phyloP scores from a whole-genome alignment of 1,284 basidiomycete species.

The Ustilago shanxiensis region DNA sequence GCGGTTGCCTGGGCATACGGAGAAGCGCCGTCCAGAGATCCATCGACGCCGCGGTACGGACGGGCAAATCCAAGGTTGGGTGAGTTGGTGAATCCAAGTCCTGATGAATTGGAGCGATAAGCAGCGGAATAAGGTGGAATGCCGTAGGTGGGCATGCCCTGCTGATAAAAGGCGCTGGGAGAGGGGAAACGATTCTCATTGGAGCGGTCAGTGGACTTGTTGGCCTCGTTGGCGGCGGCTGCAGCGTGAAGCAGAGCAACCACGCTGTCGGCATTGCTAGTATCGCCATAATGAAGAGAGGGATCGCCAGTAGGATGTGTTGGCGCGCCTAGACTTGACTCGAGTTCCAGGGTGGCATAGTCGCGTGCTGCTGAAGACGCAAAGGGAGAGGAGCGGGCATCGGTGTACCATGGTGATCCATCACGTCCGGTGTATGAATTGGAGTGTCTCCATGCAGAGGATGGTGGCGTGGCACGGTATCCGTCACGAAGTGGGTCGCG shows the following conservation, averaged over 20 bases:
- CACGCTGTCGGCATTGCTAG: slow-evolving; percentile 50
- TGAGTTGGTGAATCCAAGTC: slow-evolving; percentile 50
- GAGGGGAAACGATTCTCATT: slow-evolving; percentile 60
- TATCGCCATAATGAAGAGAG: slow-evolving; percentile 52
- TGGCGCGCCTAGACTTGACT: slow-evolving; percentile 35
- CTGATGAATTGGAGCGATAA: slow-evolving; percentile 48
- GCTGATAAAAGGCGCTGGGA: slow-evolving; percentile 58
- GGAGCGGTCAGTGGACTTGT: slow-evolving; percentile 44
- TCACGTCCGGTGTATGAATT: slow-evolving; percentile 54
- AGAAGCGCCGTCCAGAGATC: slow-evolving; percentile 32
- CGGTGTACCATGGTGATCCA: slow-evolving; percentile 61
- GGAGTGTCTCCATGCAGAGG: slow-evolving; percentile 49
- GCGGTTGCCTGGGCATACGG: slow-evolving; percentile 39
- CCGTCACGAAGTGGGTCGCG: slow-evolving; percentile 57
- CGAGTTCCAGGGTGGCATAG: slow-evolving; percentile 50
- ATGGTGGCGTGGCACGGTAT: slow-evolving; percentile 51
- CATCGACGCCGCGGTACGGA: slow-evolving; percentile 43
- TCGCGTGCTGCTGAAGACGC: slow-evolving; percentile 61
- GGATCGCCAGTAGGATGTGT: slow-evolving; percentile 43
- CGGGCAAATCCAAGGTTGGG: slow-evolving; percentile 52
- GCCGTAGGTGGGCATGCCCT: slow-evolving; percentile 52
- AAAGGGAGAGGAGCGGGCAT: slow-evolving; percentile 64
- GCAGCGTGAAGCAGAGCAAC: slow-evolving; percentile 52
- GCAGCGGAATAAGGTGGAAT: slow-evolving; percentile 53
- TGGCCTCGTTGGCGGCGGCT: slow-evolving; percentile 48